phyloP scores from a whole-genome alignment of 768 basidiomycete genomes.

The Myochromella boudieri region DNA sequence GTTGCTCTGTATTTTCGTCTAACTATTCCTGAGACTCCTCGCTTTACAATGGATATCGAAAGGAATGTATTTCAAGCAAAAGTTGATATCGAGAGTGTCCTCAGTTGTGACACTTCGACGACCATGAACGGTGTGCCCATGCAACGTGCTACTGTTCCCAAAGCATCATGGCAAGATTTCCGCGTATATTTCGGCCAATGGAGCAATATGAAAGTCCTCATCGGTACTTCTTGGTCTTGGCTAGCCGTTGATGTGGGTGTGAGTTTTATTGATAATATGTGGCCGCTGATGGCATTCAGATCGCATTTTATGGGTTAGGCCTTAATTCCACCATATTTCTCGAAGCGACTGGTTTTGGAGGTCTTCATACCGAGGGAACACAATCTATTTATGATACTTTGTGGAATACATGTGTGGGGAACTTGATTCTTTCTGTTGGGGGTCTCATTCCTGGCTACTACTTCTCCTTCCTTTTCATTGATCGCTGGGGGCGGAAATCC shows the following conservation, averaged over 20 bases:
- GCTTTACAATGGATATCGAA: constrained; percentile 90
- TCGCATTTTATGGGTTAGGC: constrained; percentile 88
- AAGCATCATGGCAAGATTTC: constrained; percentile 72
- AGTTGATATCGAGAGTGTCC: constrained; percentile 68
- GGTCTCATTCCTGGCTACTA: constrained; percentile 86
- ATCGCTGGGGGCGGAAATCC: constrained; percentile 78
- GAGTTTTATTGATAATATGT: not conserved
- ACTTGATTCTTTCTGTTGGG: constrained; percentile 71
- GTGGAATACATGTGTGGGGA: constrained; percentile 68
- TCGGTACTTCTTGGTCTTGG: constrained; percentile 84
- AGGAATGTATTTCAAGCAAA: constrained; percentile 75
- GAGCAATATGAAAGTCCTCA: constrained; percentile 76
- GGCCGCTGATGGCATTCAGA: constrained; percentile 33
- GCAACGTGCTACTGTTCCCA: constrained; percentile 67
- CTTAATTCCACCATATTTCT: constrained; percentile 82
- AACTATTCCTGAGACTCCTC: constrained; percentile 90
- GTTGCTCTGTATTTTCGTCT: constrained; percentile 90
- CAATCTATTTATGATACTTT: constrained; percentile 57
- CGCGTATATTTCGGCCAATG: constrained; percentile 62
- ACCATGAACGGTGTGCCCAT: constrained; percentile 56
- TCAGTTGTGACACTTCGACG: constrained; percentile 46
- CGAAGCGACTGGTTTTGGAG: constrained; percentile 71
- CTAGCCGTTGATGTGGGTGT: constrained; percentile 79
- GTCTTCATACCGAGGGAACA: constrained; percentile 30
- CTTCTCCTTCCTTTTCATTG: constrained; percentile 61